A percentile compares a stretch with the other conserved stretches of the same genome.
Conservation (phyloP, 2,329 filamentous ascomycete genomes). For the Cladophialophora psammophila region DNA sequence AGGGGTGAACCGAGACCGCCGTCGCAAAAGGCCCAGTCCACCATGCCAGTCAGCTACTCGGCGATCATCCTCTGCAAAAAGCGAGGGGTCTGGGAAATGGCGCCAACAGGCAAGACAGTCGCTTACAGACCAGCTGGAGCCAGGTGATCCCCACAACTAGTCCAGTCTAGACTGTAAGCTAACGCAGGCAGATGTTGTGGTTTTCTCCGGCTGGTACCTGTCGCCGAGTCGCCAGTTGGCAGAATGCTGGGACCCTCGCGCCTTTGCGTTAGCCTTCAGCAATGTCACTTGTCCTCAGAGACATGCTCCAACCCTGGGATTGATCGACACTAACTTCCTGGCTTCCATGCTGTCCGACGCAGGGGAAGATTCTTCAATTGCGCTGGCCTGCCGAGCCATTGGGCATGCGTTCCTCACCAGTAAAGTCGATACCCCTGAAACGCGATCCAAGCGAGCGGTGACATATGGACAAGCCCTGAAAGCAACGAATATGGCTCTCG, state of each 20-base stretch:
- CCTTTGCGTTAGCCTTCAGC: slow-evolving; percentile 26
- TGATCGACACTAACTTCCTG: slow-evolving; percentile 24
- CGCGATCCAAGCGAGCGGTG: slow-evolving; percentile 22
- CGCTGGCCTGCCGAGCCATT: slow-evolving; percentile 30
- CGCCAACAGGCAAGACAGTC: background rate
- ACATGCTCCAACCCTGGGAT: background rate
- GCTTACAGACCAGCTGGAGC: background rate
- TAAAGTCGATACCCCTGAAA: slow-evolving; percentile 16
- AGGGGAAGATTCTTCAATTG: slow-evolving; percentile 24
- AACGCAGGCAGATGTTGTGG: slow-evolving; percentile 16
- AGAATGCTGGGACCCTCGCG: slow-evolving; percentile 26
- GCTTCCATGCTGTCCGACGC: slow-evolving; percentile 25
- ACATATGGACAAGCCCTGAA: slow-evolving; percentile 32
- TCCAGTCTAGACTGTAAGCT: background rate
- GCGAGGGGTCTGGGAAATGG: background rate
- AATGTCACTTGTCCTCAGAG: slow-evolving; percentile 12
- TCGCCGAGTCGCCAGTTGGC: slow-evolving; percentile 14
- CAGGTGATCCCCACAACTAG: background rate
- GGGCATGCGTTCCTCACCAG: slow-evolving; percentile 28
- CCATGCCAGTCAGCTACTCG: background rate
- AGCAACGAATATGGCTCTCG: slow-evolving; percentile 32
- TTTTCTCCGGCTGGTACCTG: slow-evolving; percentile 18
- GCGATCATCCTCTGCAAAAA: background rate
- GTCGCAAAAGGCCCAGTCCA: slow-evolving; percentile 15
- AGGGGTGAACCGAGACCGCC: slow-evolving; percentile 24